phyloP scores from a whole-genome alignment of 805 yeast genomes.

The Metschnikowia dekortorum region DNA sequence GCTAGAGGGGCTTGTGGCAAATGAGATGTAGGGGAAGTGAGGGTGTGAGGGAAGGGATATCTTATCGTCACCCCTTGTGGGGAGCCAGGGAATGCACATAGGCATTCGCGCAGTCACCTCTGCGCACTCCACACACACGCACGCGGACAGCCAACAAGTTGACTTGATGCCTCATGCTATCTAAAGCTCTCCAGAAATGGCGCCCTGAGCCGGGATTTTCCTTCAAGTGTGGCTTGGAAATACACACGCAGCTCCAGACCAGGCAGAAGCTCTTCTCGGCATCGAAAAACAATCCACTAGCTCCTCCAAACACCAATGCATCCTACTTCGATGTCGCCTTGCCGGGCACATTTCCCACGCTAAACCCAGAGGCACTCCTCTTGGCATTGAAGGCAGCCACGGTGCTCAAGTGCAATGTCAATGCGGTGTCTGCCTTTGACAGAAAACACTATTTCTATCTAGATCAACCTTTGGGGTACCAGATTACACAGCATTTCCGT shows the following conservation, averaged over 20 bases:
- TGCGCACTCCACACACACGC: background rate
- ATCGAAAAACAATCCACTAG: slow-evolving; percentile 26
- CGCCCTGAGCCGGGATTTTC: slow-evolving; percentile 17
- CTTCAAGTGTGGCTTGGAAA: slow-evolving; percentile 84
- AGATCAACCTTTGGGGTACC: slow-evolving; percentile 95
- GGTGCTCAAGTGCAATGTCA: slow-evolving; percentile 60
- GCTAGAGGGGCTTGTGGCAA: slow-evolving; percentile 1
- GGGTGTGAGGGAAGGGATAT: slow-evolving; percentile 5
- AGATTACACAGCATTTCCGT: slow-evolving; percentile 81
- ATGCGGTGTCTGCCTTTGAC: slow-evolving; percentile 65
- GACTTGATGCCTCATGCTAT: slow-evolving; percentile 9
- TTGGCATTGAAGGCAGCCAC: slow-evolving; percentile 70
- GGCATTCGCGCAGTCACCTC: background rate
- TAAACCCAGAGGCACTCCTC: slow-evolving; percentile 70
- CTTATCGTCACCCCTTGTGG: slow-evolving; percentile 17
- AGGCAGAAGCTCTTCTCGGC: slow-evolving; percentile 70
- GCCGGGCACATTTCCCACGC: slow-evolving; percentile 87
- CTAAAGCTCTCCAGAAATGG: slow-evolving; percentile 13
- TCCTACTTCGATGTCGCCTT: slow-evolving; percentile 80
- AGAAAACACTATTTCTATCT: slow-evolving; percentile 95
- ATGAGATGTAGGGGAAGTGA: background rate
- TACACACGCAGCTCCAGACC: slow-evolving; percentile 86
- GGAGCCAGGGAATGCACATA: slow-evolving; percentile 11
- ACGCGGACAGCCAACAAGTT: background rate
- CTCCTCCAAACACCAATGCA: slow-evolving; percentile 61